phyloP scores from a whole-genome alignment of 2,329 filamentous ascomycete genomes.

The Berkeleyomyces rouxiae region DNA sequence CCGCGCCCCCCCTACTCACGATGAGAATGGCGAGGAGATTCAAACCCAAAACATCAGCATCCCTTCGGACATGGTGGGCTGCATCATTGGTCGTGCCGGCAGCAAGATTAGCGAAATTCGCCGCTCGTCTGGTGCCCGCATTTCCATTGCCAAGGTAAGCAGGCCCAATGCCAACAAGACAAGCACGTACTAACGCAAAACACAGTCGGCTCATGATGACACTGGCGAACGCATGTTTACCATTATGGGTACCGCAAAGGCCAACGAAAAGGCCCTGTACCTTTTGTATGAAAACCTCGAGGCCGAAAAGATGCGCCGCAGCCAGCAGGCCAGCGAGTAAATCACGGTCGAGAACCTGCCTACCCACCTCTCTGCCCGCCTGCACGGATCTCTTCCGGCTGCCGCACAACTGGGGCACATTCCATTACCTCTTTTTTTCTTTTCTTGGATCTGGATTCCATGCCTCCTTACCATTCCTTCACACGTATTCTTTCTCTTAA shows the following conservation, averaged over 20 bases:
- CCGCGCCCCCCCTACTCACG: constrained; percentile 72
- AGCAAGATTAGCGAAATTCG: constrained; percentile 98
- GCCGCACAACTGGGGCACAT: too few species aligned
- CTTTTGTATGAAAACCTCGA: constrained; percentile 96
- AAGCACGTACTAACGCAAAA: neutral
- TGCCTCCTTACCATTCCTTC: neutral
- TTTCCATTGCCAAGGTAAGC: constrained; percentile 81
- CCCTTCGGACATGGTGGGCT: constrained; percentile 97
- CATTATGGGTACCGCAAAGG: constrained; percentile 86
- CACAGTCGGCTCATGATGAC: constrained; percentile 75
- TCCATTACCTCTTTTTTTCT: neutral
- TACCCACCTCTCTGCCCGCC: constrained; percentile 5
- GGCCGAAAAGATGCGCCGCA: constrained; percentile 96
- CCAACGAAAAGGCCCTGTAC: constrained; percentile 91
- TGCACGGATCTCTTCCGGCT: constrained; percentile 4
- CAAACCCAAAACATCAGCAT: constrained; percentile 99
- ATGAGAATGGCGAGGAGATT: constrained; percentile 92
- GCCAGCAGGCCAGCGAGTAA: constrained; percentile 48
- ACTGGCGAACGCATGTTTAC: constrained; percentile 99
- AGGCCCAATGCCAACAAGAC: neutral
- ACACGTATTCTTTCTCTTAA: neutral
- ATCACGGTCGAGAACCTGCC: constrained; percentile 1
- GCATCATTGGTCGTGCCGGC: constrained; percentile 89
- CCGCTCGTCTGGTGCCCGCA: constrained; percentile 87
- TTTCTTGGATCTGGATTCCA: constrained; percentile 3